A percentile compares a stretch with the other conserved stretches of the same genome.
These are phyloP conservation scores for Lizanozyma gosingica DNA, from an alignment of 1,139 yeast genomes.

Conservation along the genomic window DNA sequence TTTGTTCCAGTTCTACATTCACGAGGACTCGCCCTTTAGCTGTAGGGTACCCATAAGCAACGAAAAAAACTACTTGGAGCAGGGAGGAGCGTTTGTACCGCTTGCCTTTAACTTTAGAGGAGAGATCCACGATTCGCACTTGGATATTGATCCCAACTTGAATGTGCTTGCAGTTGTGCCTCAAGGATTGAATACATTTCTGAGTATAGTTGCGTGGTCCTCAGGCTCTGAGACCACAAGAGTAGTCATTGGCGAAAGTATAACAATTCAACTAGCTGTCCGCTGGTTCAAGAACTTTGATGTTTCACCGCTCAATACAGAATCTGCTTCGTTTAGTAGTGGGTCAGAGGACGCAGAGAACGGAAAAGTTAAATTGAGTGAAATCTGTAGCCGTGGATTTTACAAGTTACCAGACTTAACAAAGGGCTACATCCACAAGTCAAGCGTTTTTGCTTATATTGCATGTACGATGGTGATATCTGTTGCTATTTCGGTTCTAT, in stretches of 20 bases:
- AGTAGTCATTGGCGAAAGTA: constrained; percentile 55
- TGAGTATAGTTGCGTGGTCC: constrained; percentile 53
- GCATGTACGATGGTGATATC: not conserved
- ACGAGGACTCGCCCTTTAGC: constrained; percentile 69
- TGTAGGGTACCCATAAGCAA: constrained; percentile 52
- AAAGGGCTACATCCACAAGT: not conserved
- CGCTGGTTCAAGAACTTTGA: constrained; percentile 42
- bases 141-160: constrained; percentile 55
- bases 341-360: constrained; percentile 9
- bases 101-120: constrained; percentile 62
- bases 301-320: not conserved
- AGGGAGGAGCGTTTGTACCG: constrained; percentile 50
- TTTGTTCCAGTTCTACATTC: constrained; percentile 64
- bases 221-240: constrained; percentile 56
- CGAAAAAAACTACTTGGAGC: constrained; percentile 31
- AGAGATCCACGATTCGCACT: constrained; percentile 56
- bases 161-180: constrained; percentile 47
- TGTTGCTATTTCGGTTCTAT: not conserved
- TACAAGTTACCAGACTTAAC: constrained; percentile 24
- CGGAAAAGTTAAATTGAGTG: constrained; percentile 9
- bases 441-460: not conserved
- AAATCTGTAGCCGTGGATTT: constrained; percentile 34
- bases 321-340: constrained; percentile 2
- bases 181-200: constrained; percentile 24
- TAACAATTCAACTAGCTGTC: constrained; percentile 50